Base-by-base conservation (phyloP, 495 filamentous ascomycete genomes). In the Pyrenula aspistea region DNA sequence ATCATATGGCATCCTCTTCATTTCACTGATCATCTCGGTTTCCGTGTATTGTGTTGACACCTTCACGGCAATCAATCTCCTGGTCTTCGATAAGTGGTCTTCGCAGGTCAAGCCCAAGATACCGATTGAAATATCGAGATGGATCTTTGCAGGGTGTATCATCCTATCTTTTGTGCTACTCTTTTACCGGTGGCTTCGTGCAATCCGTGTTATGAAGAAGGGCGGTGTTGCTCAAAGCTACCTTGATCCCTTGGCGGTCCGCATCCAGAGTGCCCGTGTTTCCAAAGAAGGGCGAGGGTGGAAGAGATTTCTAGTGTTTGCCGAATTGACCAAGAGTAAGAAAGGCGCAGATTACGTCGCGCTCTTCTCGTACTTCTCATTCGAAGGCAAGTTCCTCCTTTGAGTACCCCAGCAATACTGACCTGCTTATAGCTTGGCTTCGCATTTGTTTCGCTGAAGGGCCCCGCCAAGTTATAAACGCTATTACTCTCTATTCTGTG, bases 331-430 rank as follows among this genome's bases (percentile, higher is more conserved):
- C 1, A 91, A 92, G 66, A 88, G 86, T 68, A 90, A 86, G 66
- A 92, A 95, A 67, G 89, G 90, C 11, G 81, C 83, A 24, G 92
- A 96, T 67, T 95, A 95, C 66, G 76, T 95, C 48, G 93, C 91
- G 11, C 77, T 98, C 1, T 95, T 96, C 64, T 85, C 89, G 25
- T 96, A 95, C 64, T 98, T 96, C 69, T 86, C 86, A 19, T 96
- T 96, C 67, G 86, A 96, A 73, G 84, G 89, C 89, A 67, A 24
- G 22, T 36, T 24, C 42, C 48, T 15, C 2, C 25, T 21, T 8
- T 47, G 10, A 19, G 24, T 51, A n/a, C 4, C 12, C 49, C 12
- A 8, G 12, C 2, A 52, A 55, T 55, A 31, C 63, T 73, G 54
- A 71, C 24, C 20, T 11, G 23, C 47, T 8, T 8, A 19, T 60